Percentiles rank a stretch among this genome's conserved stretches.
These are phyloP conservation scores for Erythrophleum ivorense DNA, from an alignment of 331 rosid genomes.

Conservation along the genomic window DNA sequence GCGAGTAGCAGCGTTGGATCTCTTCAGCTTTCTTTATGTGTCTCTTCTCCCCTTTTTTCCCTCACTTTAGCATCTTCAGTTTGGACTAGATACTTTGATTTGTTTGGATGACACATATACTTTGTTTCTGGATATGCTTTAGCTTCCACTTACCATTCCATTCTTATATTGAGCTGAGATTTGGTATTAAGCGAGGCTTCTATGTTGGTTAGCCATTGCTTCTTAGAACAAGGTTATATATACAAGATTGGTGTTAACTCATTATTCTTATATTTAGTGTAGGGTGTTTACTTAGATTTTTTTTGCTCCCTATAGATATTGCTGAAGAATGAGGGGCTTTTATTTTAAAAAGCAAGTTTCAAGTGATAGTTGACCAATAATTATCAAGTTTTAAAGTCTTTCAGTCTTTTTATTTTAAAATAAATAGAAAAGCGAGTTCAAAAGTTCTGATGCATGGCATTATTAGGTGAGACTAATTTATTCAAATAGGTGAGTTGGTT, in stretches of 20 bases:
- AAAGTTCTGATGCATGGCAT: neutral
- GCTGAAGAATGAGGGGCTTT: no score
- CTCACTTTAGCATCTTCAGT: neutral
- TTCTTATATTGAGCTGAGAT: neutral
- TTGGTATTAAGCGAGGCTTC: neutral
- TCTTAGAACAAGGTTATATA: no score
- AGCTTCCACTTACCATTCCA: neutral
- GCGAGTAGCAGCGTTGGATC: conserved; percentile 28
- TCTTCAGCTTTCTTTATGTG: neutral
- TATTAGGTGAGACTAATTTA: neutral
- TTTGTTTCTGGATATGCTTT: neutral
- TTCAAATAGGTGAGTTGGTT: neutral
- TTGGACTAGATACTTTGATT: conserved; percentile 30
- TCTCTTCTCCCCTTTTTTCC: neutral
- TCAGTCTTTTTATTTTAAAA: no score
- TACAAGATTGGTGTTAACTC: no score
- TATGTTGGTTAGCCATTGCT: neutral
- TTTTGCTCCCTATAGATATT: no score
- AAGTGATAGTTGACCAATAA: no score
- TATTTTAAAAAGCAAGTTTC: no score
- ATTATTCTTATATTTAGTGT: no score
- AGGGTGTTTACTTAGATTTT: no score
- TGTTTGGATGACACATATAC: conserved; percentile 15
- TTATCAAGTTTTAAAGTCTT: no score
- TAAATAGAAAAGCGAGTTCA: neutral